These are phyloP conservation scores for Cyclotella baltica DNA, from an alignment of 108 stramenopile genomes.

Conservation along the genomic window DNA sequence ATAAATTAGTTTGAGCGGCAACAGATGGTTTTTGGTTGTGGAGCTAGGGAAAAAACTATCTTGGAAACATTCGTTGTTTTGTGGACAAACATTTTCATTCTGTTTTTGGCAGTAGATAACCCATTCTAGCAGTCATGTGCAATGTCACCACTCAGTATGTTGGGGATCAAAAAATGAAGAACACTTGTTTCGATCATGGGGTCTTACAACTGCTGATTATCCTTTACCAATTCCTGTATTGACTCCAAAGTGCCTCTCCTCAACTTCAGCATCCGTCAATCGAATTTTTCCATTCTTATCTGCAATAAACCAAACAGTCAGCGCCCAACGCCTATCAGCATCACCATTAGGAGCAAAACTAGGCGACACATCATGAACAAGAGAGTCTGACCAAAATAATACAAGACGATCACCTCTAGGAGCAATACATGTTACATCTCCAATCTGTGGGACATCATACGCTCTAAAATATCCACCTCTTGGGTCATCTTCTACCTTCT, in stretches of 20 bases:
- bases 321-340: constrained; percentile 30
- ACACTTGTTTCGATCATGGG: not conserved
- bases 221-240: constrained; percentile 12
- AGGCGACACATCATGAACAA: constrained; percentile 46
- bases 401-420: constrained; percentile 39
- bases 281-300: constrained; percentile 28
- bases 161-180: too few species aligned
- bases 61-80: too few species aligned
- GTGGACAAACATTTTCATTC: too few species aligned
- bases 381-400: constrained; percentile 40
- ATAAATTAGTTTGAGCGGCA: too few species aligned
- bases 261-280: constrained; percentile 29
- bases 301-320: constrained; percentile 40
- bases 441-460: constrained; percentile 30
- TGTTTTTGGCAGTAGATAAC: too few species aligned
- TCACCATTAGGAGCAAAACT: constrained; percentile 33
- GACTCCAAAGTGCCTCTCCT: constrained; percentile 32
- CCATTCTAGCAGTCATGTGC: too few species aligned
- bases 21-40: too few species aligned
- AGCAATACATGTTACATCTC: constrained; percentile 29
- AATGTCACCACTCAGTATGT: too few species aligned
- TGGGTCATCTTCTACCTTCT: constrained; percentile 40
- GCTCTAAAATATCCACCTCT: constrained; percentile 45
- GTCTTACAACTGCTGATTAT: not conserved
- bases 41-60: too few species aligned